Evolutionary conservation across 371 early-diverging fungal species (phyloP).

Genomic region (Rhizomucor miehei): DNA sequence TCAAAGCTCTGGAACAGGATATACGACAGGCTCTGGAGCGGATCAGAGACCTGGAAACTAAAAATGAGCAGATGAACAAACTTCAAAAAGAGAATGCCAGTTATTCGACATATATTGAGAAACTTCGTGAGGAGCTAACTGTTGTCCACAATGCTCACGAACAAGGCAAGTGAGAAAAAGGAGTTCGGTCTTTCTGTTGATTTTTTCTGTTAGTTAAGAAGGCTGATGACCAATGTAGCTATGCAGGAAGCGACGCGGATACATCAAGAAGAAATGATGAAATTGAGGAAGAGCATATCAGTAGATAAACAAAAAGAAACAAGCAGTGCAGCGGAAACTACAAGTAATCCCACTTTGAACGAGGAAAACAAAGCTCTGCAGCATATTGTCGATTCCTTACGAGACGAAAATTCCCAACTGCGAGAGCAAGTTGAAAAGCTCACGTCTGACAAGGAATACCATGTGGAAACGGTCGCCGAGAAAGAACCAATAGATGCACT

Average conservation of each 20-base stretch:
- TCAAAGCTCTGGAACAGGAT: constrained; percentile 45
- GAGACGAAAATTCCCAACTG: constrained; percentile 18
- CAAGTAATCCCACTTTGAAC: neutral
- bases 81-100: constrained; percentile 22
- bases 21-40: constrained; percentile 48
- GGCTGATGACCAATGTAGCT: neutral
- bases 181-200: neutral
- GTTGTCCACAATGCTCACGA: constrained; percentile 14
- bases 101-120: constrained; percentile 9
- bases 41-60: constrained; percentile 44
- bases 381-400: constrained; percentile 7
- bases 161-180: constrained; percentile 7
- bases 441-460: constrained; percentile 5
- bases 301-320: constrained; percentile 1
- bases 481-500: neutral
- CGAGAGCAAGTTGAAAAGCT: constrained; percentile 2
- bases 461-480: constrained; percentile 12
- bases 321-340: neutral
- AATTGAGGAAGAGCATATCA: too few species aligned
- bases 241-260: neutral
- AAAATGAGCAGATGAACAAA: constrained; percentile 20
- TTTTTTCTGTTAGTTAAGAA: neutral
- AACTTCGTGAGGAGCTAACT: constrained; percentile 8
- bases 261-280: neutral
- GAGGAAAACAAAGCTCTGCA: constrained; percentile 9